These are phyloP conservation scores for Chloris gayana DNA, from an alignment of 176 grass and related monocot species.

Conservation along the genomic window DNA sequence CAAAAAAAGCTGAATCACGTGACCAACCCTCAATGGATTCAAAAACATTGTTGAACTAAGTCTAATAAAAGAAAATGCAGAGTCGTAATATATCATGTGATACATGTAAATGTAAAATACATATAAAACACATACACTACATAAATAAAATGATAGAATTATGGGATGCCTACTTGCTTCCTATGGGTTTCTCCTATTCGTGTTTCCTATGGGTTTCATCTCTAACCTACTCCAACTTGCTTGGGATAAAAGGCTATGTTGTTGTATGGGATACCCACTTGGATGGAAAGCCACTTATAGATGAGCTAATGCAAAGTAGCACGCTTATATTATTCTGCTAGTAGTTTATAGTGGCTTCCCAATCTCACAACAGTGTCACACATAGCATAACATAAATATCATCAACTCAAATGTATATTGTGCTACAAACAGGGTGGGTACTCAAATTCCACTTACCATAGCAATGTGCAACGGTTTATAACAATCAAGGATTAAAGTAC, in stretches of 20 bases:
- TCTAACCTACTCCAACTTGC: too few relatives aligned
- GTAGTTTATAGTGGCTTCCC: background rate
- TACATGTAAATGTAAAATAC: background rate
- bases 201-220: too few relatives aligned
- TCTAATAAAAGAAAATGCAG: constrained; percentile 20
- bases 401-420: background rate
- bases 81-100: background rate
- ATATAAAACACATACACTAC: background rate
- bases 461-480: constrained; percentile 8
- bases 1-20: background rate
- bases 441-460: background rate
- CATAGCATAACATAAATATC: background rate
- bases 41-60: constrained; percentile 1
- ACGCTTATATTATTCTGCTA: background rate
- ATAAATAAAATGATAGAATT: background rate
- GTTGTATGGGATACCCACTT: background rate
- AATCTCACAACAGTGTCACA: constrained; percentile 31
- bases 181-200: too few relatives aligned
- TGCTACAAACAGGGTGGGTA: background rate
- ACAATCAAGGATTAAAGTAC: background rate
- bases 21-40: background rate
- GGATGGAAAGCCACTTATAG: background rate
- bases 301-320: constrained; percentile 5
- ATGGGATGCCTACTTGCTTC: too few relatives aligned
- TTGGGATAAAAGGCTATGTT: too few relatives aligned